A percentile compares a stretch with the other conserved stretches of the same genome.
phyloP scores from a whole-genome alignment of 139 green algal species.

The Coelastrella sp. region DNA sequence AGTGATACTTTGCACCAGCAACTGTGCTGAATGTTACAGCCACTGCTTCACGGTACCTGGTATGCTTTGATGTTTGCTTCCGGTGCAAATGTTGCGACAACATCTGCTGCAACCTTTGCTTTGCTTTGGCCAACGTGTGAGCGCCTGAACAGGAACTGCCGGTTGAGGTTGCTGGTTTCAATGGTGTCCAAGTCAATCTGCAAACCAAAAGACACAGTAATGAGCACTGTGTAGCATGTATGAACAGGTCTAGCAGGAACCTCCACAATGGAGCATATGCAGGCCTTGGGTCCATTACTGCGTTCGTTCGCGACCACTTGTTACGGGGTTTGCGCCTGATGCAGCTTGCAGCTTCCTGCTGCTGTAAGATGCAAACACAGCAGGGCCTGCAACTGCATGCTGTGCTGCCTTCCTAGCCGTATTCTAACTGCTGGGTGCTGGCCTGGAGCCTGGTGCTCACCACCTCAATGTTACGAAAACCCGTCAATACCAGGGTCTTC shows the following conservation, averaged over 20 bases:
- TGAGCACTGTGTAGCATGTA: too few relatives aligned
- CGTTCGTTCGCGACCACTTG: too few relatives aligned
- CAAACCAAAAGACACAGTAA: neutral
- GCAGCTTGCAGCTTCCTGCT: too few relatives aligned
- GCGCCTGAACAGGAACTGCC: slow-evolving; percentile 98
- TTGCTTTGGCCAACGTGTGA: slow-evolving; percentile 96
- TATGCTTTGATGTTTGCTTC: slow-evolving; percentile 79
- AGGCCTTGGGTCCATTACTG: too few relatives aligned
- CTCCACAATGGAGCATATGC: too few relatives aligned
- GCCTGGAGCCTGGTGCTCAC: slow-evolving; percentile 69
- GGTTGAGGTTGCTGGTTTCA: slow-evolving; percentile 98
- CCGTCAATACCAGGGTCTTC: slow-evolving; percentile 95
- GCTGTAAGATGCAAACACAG: too few relatives aligned
- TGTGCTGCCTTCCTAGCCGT: too few relatives aligned
- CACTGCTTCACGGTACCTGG: slow-evolving; percentile 60
- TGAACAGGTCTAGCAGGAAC: too few relatives aligned
- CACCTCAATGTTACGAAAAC: slow-evolving; percentile 93
- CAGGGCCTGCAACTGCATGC: too few relatives aligned
- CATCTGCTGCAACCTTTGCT: slow-evolving; percentile 87
- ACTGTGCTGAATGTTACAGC: too few relatives aligned
- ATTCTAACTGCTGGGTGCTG: neutral
- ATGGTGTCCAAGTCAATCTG: slow-evolving; percentile 99
- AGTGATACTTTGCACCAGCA: too few relatives aligned
- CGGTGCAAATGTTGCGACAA: slow-evolving; percentile 67
- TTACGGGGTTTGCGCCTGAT: too few relatives aligned